Evolutionary conservation across 441 rosid species (phyloP).

Genomic region (Populus hybrid): DNA sequence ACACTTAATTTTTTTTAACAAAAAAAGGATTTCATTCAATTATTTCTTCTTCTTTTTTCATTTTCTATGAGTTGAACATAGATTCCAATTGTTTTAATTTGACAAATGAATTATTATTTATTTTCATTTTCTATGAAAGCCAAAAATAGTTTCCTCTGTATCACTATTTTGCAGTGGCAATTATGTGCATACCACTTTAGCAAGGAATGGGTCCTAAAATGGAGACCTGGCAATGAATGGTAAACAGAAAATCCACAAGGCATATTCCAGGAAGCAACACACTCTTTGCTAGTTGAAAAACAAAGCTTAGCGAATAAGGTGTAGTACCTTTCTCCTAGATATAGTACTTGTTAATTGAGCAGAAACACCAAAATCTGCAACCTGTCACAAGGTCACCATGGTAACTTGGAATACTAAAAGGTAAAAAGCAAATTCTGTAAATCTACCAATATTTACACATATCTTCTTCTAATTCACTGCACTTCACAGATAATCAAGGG

Average conservation of each 20-base stretch:
- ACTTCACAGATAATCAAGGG: conserved; percentile 4
- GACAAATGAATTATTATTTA: background rate
- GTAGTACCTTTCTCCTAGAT: conserved; percentile 91
- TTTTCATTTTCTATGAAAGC: background rate
- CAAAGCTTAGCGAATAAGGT: conserved; percentile 14
- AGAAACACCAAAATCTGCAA: conserved; percentile 99
- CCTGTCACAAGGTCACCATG: conserved; percentile 52
- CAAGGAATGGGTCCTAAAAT: conserved; percentile 6
- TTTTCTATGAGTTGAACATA: background rate
- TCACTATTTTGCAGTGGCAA: background rate
- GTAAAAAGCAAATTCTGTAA: background rate
- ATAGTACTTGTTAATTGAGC: conserved; percentile 96
- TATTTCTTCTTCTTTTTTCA: no score
- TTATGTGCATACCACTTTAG: background rate
- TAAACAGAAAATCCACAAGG: background rate
- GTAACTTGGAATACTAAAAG: conserved; percentile 20
- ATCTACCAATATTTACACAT: background rate
- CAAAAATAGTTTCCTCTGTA: background rate
- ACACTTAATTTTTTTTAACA: no score
- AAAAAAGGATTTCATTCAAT: background rate
- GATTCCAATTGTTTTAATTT: background rate
- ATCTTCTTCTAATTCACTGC: background rate
- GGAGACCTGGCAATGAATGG: background rate
- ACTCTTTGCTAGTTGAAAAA: background rate
- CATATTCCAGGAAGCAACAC: background rate